Evolutionary conservation across 1,139 yeast species (phyloP), one percentile per base, ranked within the genome.

Genomic region (Meyerozyma smithsonii): DNA sequence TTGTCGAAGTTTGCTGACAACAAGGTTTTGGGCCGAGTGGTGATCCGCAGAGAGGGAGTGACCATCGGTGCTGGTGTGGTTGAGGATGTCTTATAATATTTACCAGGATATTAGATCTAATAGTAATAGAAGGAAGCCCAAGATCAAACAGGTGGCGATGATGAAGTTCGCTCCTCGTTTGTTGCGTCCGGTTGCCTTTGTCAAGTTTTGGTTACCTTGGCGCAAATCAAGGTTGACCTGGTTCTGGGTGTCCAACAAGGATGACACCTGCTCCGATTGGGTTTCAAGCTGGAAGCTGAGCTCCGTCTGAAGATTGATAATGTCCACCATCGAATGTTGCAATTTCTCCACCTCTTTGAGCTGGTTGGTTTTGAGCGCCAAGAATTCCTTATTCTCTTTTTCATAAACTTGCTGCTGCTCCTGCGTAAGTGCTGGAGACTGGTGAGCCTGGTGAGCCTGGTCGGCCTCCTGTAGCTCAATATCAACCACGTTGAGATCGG

Each of bases 21-120:
- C 55, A 73, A 72, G 49, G 77, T 77, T 32, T 64, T 92, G 36
- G 96, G 97, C 2, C 74, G 96, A 51, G 69, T 92, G 18, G 92
- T 94, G 6, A 62, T 92, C 35, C 79, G 98, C 55, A 79, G 84
- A 51, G 96, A 87, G 50, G 97, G 97, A 2, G 56, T 69, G 21
- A 88, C 97, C 0, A 75, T 92, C 37, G 97, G 95, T 8, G 96
- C 97, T 0, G 97, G 97, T 21, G 71, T 69, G 2, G 80, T 82
- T 3, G 47, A 48, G 14, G 49, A 43, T 16, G 23, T 26, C 16
- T 8, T 35, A 19, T 23, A 35, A 10, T n/a, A n/a, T n/a, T 39
- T 35, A 47, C 40, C 56, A 75, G 21, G 79, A 62, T 47, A 79
- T 61, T 49, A 69, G 75, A 56, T 88, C 96, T 41, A 84, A 67